phyloP scores from a whole-genome alignment of 2,329 filamentous ascomycete genomes.

The Penicillium sp. region DNA sequence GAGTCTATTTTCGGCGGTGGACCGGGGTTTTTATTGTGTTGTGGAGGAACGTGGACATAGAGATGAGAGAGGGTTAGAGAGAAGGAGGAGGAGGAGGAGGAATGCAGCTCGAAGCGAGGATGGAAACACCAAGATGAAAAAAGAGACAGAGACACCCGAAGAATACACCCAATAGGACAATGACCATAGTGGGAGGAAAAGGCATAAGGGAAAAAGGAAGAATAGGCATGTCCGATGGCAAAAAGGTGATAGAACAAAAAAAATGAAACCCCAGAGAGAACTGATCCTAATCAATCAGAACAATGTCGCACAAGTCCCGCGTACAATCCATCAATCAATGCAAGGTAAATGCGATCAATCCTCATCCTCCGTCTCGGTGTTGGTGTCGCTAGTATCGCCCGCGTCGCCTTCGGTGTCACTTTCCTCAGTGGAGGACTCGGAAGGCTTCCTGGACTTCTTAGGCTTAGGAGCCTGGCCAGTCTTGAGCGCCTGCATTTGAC shows the following conservation, averaged over 20 bases:
- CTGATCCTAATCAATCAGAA: conserved; percentile 17
- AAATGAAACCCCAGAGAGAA: conserved; percentile 7
- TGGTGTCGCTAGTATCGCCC: conserved; percentile 62
- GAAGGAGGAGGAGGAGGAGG: not conserved
- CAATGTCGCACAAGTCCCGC: conserved; percentile 29
- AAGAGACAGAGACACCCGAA: conserved; percentile 17
- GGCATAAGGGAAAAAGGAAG: conserved; percentile 9
- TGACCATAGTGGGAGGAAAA: conserved; percentile 9
- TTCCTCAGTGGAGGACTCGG: conserved; percentile 69
- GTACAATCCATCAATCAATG: conserved; percentile 33
- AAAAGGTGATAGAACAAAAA: conserved; percentile 3
- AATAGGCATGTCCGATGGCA: not conserved
- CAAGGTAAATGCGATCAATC: conserved; percentile 51
- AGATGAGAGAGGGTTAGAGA: conserved; percentile 10
- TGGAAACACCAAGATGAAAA: conserved; percentile 2
- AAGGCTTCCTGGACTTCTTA: conserved; percentile 61
- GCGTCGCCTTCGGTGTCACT: conserved; percentile 69
- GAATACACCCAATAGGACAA: conserved; percentile 26
- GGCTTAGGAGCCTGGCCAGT: conserved; percentile 64
- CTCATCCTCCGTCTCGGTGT: conserved; percentile 80
- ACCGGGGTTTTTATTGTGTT: conserved; percentile 3
- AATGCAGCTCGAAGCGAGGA: conserved; percentile 7
- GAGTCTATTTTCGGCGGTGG: conserved; percentile 23
- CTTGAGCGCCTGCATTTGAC: conserved; percentile 88
- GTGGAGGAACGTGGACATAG: conserved; percentile 14